phyloP scores from a whole-genome alignment of 2,329 filamentous ascomycete species.

The Fusarium proliferatum region DNA sequence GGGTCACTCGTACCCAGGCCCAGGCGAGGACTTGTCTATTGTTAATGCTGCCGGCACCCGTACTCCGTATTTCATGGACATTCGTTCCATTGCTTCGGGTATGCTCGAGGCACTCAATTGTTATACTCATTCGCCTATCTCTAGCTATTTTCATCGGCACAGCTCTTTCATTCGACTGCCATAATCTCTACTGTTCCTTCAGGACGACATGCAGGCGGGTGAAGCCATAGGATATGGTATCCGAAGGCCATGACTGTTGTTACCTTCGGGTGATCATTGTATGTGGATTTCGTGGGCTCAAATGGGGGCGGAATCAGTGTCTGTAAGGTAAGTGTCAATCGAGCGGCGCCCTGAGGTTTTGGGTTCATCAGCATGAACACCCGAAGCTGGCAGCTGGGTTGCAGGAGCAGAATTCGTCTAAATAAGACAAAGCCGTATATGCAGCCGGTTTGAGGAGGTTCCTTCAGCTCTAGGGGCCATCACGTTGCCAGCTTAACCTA shows the following conservation, averaged over 20 bases:
- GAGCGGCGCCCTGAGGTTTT: fast-evolving
- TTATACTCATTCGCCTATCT: neutral
- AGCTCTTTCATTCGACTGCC: neutral
- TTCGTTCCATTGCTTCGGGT: neutral
- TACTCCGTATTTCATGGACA: neutral
- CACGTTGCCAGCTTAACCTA: neutral
- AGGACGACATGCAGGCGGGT: neutral
- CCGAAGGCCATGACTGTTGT: neutral
- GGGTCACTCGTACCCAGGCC: neutral
- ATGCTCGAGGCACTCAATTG: too few relatives aligned
- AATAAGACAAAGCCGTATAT: neutral
- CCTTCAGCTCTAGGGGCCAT: neutral
- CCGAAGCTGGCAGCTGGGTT: neutral
- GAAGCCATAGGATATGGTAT: neutral
- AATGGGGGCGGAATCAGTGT: neutral
- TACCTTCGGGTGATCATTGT: neutral
- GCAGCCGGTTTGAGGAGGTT: neutral
- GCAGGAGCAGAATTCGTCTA: neutral
- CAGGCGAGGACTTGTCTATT: neutral
- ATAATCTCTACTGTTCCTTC: neutral
- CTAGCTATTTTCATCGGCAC: neutral
- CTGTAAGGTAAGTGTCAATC: too few relatives aligned
- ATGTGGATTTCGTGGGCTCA: neutral
- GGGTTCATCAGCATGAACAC: neutral
- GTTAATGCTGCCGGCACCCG: neutral